Evolutionary conservation across 2,329 filamentous ascomycete species (phyloP).

Genomic region (Penicillium rolfsii): DNA sequence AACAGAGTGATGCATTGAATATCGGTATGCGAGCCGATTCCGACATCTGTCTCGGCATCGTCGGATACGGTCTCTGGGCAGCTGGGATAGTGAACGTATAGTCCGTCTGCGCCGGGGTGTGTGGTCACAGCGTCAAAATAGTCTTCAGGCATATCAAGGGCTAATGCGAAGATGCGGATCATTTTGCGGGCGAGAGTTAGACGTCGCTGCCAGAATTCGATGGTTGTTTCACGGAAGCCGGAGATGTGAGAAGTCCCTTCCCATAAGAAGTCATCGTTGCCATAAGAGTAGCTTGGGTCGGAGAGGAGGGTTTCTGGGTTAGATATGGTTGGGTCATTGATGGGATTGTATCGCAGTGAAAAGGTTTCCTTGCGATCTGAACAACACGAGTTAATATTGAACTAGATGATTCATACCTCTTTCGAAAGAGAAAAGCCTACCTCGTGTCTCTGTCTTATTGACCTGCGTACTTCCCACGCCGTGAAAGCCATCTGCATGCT

Average conservation of each 20-base stretch:
- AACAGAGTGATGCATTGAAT: slow-evolving; percentile 56
- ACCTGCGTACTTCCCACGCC: slow-evolving; percentile 35
- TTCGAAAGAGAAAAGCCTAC: slow-evolving; percentile 13
- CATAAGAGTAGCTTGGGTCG: slow-evolving; percentile 48
- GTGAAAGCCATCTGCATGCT: slow-evolving; percentile 55
- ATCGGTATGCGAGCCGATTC: slow-evolving; percentile 54
- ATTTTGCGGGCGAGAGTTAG: slow-evolving; percentile 57
- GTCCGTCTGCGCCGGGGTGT: slow-evolving; percentile 53
- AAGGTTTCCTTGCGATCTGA: slow-evolving; percentile 58
- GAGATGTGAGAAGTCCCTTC: slow-evolving; percentile 54
- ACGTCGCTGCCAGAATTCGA: slow-evolving; percentile 28
- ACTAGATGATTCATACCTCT: not conserved
- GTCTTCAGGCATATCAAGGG: slow-evolving; percentile 57
- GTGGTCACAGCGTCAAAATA: slow-evolving; percentile 60
- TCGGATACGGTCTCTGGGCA: slow-evolving; percentile 37
- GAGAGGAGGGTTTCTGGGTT: slow-evolving; percentile 49
- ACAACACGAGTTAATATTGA: slow-evolving; percentile 14
- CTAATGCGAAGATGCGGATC: slow-evolving; percentile 58
- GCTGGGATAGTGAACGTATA: slow-evolving; percentile 53
- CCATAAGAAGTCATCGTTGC: slow-evolving; percentile 59
- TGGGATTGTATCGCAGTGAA: slow-evolving; percentile 57
- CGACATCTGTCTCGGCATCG: slow-evolving; percentile 38
- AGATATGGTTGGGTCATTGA: slow-evolving; percentile 53
- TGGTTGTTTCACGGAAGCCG: slow-evolving; percentile 24
- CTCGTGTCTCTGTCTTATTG: slow-evolving; percentile 37